Conservation (phyloP, 2,329 filamentous ascomycete species). For the Phialophora verrucosa region DNA sequence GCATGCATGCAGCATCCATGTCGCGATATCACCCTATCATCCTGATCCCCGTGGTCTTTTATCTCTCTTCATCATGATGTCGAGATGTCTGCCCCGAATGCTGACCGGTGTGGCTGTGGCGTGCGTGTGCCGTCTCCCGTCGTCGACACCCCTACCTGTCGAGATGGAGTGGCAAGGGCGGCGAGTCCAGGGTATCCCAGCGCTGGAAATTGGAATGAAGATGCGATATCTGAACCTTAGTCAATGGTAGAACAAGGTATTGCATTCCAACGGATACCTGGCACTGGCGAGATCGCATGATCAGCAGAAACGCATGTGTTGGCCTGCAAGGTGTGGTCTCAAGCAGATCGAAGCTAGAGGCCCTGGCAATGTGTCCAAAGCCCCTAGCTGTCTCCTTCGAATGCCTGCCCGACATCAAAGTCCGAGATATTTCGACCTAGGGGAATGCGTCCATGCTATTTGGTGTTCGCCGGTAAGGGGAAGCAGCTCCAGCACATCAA, state of each 20-base stretch:
- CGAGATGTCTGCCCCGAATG: background rate
- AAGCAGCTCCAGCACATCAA: background rate
- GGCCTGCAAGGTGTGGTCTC: background rate
- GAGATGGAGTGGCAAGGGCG: background rate
- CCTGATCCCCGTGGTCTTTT: background rate
- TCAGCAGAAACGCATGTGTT: background rate
- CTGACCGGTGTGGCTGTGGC: background rate
- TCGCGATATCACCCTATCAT: background rate
- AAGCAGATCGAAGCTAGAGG: too few species aligned
- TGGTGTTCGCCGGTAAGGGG: background rate
- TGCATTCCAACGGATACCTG: background rate
- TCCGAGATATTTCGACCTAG: background rate
- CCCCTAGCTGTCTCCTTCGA: background rate
- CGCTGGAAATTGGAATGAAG: background rate
- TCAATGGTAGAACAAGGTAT: background rate
- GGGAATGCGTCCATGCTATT: background rate
- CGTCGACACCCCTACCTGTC: background rate
- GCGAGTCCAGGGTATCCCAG: background rate
- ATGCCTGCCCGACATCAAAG: background rate
- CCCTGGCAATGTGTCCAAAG: background rate
- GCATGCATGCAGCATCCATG: background rate
- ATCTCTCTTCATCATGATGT: conserved; percentile 2
- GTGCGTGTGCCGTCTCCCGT: background rate
- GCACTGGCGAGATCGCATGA: background rate
- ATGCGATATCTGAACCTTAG: background rate